phyloP scores from a whole-genome alignment of 805 yeast genomes.

The Monosporozyma aquatica region DNA sequence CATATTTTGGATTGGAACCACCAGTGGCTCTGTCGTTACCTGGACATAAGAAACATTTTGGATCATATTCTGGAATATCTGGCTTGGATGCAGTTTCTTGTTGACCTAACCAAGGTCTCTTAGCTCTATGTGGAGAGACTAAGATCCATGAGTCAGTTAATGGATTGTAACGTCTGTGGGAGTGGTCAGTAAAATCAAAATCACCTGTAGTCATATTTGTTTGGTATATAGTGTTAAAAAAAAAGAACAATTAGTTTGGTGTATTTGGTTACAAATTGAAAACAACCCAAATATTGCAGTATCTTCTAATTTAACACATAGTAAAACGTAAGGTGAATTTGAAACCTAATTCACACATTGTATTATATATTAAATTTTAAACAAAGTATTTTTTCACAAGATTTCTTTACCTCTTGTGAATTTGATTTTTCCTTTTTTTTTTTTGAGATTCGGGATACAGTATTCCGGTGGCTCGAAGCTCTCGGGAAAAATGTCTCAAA shows the following conservation, averaged over 20 bases:
- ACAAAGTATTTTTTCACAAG: too few relatives aligned
- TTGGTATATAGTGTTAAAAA: neutral
- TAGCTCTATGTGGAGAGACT: slow-evolving; percentile 69
- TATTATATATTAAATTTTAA: too few relatives aligned
- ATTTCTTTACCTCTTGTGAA: too few relatives aligned
- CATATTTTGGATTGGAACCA: slow-evolving; percentile 47
- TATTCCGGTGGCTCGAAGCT: too few relatives aligned
- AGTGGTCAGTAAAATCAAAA: slow-evolving; percentile 46
- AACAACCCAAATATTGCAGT: too few relatives aligned
- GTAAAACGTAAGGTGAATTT: too few relatives aligned
- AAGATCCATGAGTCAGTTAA: slow-evolving; percentile 57
- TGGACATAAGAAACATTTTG: slow-evolving; percentile 64
- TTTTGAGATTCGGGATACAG: too few relatives aligned
- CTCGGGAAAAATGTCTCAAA: too few relatives aligned
- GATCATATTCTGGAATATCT: slow-evolving; percentile 47
- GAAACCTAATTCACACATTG: too few relatives aligned
- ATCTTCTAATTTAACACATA: too few relatives aligned
- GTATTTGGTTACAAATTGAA: too few relatives aligned
- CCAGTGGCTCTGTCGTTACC: slow-evolving; percentile 60
- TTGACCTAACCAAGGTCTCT: slow-evolving; percentile 77
- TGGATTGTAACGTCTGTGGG: slow-evolving; percentile 65
- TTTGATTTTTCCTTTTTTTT: too few relatives aligned
- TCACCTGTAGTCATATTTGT: slow-evolving; percentile 10
- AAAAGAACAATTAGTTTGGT: neutral
- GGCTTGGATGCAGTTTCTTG: slow-evolving; percentile 41